Evolutionary conservation across 139 green algal species (phyloP).

Genomic region (Diplosphaera chodatii): DNA sequence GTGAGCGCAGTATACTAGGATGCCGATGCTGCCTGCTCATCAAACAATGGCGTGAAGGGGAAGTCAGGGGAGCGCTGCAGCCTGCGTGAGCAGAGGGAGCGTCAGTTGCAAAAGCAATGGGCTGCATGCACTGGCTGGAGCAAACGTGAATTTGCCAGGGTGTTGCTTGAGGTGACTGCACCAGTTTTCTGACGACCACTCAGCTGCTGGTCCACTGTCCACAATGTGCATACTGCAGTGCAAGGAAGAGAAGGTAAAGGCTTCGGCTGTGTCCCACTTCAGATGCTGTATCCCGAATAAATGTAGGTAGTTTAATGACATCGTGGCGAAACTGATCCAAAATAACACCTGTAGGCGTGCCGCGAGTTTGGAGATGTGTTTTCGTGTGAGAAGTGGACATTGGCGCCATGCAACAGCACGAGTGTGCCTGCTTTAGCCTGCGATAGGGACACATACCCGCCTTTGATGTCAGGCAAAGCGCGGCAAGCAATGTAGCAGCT

Average conservation of each 20-base stretch:
- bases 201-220: constrained; percentile 39
- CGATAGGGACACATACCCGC: too few relatives aligned
- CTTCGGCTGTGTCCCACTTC: too few relatives aligned
- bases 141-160: too few relatives aligned
- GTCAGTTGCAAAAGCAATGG: background rate
- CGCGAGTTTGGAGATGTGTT: constrained; percentile 45
- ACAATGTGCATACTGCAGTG: constrained; percentile 62
- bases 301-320: too few relatives aligned
- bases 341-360: constrained; percentile 57
- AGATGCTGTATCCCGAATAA: too few relatives aligned
- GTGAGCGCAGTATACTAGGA: too few relatives aligned
- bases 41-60: constrained; percentile 63
- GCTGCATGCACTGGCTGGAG: background rate
- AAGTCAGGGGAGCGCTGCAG: constrained; percentile 48
- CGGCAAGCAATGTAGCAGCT: too few relatives aligned
- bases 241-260: background rate
- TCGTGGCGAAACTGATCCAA: too few relatives aligned
- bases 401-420: constrained; percentile 81
- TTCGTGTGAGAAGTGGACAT: constrained; percentile 58
- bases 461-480: too few relatives aligned
- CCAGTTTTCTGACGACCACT: constrained; percentile 75
- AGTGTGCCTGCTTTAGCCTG: constrained; percentile 53
- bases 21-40: background rate
- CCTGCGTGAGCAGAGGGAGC: constrained; percentile 8
- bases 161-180: too few relatives aligned